Evolutionary conservation across 2,329 filamentous ascomycete species (phyloP), one percentile per base, ranked within the genome.

Genomic region (Neonectria ditissima): DNA sequence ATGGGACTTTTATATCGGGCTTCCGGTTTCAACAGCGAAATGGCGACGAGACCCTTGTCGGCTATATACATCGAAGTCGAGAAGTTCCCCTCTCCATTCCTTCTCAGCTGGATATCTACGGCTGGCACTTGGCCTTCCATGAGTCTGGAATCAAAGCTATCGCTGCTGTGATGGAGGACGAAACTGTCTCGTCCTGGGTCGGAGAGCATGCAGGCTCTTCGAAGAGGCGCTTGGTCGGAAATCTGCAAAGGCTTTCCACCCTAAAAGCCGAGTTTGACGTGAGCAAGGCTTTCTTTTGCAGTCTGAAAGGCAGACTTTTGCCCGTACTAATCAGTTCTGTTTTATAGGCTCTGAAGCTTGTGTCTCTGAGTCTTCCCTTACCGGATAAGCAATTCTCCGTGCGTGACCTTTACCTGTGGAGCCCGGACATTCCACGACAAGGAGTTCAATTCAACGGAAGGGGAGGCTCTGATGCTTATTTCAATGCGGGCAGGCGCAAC

Each of bases 1-100:
- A 20, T 10, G 57, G 53, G 2, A 6, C 10, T 16, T 64, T 63
- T 30, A 48, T 64, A 13, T 66, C 55, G 5, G 64, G 64, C 1
- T 24, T 66, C 11, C 61, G 53, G 24, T 64, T 66, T 34, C 16
- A 47, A 6, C 34, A 61, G 8, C 11, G 7, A 11, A 20, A 26
- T 4, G 47, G 41, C 1, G 41, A 64, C 7, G 28, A 52, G 5
- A 24, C 44, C 37, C 22, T 41, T 32, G 24, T 66, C 22, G 64
- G 64, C 1, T 66, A 50, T 43, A 34, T 47, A 14, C 43, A 60
- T 13, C 18, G 24, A 1, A 18, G 39, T 22, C 61, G 53, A 55
- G 61, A 66, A 24, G 47, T 52, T 26, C 26, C 18, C 13, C 26
- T 32, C 2, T 13, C 7, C 9, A 30, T 26, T 16, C 9, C 24